phyloP scores from a whole-genome alignment of 1,284 basidiomycete genomes.

The Earliella scabrosa region DNA sequence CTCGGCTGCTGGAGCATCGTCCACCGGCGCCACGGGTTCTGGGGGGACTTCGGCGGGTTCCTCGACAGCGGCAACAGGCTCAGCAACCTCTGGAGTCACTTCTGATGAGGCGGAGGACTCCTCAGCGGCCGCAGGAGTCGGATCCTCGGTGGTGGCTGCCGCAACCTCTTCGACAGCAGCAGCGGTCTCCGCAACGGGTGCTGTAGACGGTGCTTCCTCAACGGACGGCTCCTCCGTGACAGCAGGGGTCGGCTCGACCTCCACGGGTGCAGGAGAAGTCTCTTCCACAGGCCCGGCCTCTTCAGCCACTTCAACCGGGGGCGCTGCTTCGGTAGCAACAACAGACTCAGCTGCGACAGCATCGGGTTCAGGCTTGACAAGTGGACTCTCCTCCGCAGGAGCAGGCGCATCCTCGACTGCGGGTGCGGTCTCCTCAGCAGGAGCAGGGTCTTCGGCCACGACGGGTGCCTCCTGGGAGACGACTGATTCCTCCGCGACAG shows the following conservation, averaged over 20 bases:
- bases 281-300: slow-evolving; percentile 5
- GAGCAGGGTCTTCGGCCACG: slow-evolving; percentile 7
- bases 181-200: too few relatives aligned
- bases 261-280: not conserved
- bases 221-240: not conserved
- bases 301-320: not conserved
- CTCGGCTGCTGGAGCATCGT: not conserved
- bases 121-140: slow-evolving; percentile 1
- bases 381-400: not conserved
- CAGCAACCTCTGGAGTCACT: not conserved
- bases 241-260: not conserved
- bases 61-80: not conserved
- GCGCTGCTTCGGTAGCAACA: not conserved
- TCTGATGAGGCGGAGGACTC: not conserved
- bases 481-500: slow-evolving; percentile 1
- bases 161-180: not conserved
- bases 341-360: slow-evolving; percentile 9
- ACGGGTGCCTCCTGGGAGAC: slow-evolving; percentile 5
- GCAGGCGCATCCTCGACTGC: slow-evolving; percentile 13
- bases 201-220: not conserved
- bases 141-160: not conserved
- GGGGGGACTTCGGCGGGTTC: not conserved
- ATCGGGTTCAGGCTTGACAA: not conserved
- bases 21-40: not conserved
- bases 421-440: slow-evolving; percentile 9